Percentiles rank a stretch among this genome's conserved stretches.
Evolutionary conservation across 176 grass and related monocot genomes (phyloP).

Genomic region (Cocos nucifera): DNA sequence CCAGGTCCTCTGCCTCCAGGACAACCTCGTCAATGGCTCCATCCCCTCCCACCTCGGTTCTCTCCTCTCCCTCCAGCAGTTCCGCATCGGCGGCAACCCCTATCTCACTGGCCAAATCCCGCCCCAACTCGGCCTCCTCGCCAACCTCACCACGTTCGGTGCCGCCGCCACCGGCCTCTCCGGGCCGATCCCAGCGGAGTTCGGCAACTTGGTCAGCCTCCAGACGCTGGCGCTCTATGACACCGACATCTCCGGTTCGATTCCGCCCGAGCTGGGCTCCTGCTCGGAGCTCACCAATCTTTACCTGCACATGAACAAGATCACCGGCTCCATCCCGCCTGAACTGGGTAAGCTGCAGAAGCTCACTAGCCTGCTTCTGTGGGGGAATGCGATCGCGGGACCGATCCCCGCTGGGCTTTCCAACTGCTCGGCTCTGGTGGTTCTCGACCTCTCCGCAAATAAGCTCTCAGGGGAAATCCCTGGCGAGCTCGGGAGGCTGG

Average conservation of each 20-base stretch:
- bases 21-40: conserved; percentile 81
- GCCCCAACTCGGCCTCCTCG: conserved; percentile 46
- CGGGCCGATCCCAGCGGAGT: conserved; percentile 58
- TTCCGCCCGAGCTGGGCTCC: conserved; percentile 58
- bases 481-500: conserved; percentile 42
- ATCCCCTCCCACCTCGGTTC: conserved; percentile 77
- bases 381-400: conserved; percentile 61
- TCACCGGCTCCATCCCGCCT: conserved; percentile 49
- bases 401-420: conserved; percentile 64
- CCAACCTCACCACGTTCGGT: conserved; percentile 92
- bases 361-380: conserved; percentile 75
- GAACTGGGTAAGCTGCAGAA: conserved; percentile 68
- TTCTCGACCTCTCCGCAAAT: conserved; percentile 78
- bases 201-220: conserved; percentile 69
- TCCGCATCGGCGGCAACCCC: conserved; percentile 78
- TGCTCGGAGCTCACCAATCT: conserved; percentile 80
- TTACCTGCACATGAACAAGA: conserved; percentile 91
- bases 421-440: conserved; percentile 54
- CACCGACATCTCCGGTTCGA: conserved; percentile 54
- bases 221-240: conserved; percentile 83
- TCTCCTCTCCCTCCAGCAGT: conserved; percentile 70
- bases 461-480: conserved; percentile 57
- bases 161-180: conserved; percentile 77
- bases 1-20: conserved; percentile 90
- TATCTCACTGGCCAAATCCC: conserved; percentile 55